A percentile compares a stretch with the other conserved stretches of the same genome.
phyloP scores from a whole-genome alignment of 345 rosid species.

The Brassica juncea region DNA sequence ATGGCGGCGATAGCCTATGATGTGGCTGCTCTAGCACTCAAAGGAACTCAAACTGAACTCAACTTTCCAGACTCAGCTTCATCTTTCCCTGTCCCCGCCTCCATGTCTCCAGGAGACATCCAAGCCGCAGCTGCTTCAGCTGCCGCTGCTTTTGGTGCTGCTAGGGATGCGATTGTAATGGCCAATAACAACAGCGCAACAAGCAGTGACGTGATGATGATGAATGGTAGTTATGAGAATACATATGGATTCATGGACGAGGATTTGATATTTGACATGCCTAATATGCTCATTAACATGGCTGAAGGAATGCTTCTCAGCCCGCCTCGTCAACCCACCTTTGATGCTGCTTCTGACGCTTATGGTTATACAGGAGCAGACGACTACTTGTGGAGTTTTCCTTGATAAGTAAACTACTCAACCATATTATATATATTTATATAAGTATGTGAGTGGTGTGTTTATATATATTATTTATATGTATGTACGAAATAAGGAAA shows the following conservation, averaged over 20 bases:
- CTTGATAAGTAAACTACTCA: conserved; percentile 37
- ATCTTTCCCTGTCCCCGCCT: conserved; percentile 74
- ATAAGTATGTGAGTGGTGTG: conserved; percentile 15
- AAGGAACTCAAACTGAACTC: conserved; percentile 74
- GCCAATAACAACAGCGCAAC: conserved; percentile 18
- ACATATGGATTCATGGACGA: conserved; percentile 62
- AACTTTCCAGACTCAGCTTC: conserved; percentile 80
- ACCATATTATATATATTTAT: neutral
- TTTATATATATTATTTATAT: neutral
- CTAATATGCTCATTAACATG: conserved; percentile 80
- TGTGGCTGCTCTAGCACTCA: conserved; percentile 84
- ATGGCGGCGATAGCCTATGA: conserved; percentile 97
- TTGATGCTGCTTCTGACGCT: conserved; percentile 39
- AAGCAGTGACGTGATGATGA: conserved; percentile 17
- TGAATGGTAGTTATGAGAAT: conserved; percentile 18
- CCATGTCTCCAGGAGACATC: conserved; percentile 72
- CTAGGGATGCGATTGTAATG: conserved; percentile 55
- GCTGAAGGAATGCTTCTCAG: conserved; percentile 99
- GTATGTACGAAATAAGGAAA: conserved; percentile 21
- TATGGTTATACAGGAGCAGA: conserved; percentile 36
- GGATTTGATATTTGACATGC: conserved; percentile 89
- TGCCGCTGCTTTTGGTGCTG: conserved; percentile 87
- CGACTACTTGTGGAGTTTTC: conserved; percentile 68
- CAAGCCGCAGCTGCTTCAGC: conserved; percentile 90
- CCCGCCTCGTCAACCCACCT: conserved; percentile 67